These are phyloP conservation scores for Paecilomyces sp. DNA, from an alignment of 2,329 filamentous ascomycete species.

Conservation along the genomic window DNA sequence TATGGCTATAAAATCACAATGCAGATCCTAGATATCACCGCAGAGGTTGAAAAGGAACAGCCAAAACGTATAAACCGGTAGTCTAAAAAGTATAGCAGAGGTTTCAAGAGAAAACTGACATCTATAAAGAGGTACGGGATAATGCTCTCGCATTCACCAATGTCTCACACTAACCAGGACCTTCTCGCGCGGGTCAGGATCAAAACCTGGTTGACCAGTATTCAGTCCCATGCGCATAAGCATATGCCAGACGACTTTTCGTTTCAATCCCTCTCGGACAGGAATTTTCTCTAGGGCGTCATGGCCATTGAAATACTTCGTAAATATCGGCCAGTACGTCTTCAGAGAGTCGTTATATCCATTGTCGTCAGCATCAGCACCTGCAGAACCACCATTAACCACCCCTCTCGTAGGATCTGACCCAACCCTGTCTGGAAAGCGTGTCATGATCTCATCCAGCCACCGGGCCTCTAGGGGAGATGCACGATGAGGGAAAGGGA, in stretches of 20 bases:
- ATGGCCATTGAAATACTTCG: constrained; percentile 81
- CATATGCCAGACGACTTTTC: constrained; percentile 55
- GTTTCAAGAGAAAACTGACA: not conserved
- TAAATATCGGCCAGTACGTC: constrained; percentile 64
- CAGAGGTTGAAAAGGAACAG: not conserved
- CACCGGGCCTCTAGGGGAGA: constrained; percentile 71
- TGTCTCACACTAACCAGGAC: constrained; percentile 58
- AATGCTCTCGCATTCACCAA: constrained; percentile 48
- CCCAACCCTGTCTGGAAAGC: constrained; percentile 23
- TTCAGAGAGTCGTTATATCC: constrained; percentile 36
- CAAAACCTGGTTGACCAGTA: constrained; percentile 29
- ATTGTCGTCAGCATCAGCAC: constrained; percentile 17
- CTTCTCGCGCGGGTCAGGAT: constrained; percentile 27
- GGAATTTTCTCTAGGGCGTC: constrained; percentile 80
- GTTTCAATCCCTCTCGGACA: constrained; percentile 76
- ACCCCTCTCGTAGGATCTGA: not conserved
- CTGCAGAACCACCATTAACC: constrained; percentile 8
- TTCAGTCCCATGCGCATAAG: constrained; percentile 60
- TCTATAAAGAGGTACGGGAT: not conserved
- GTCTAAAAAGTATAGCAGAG: not conserved
- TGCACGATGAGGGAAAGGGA: constrained; percentile 71
- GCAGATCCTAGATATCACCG: not conserved
- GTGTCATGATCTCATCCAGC: constrained; percentile 42
- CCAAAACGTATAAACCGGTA: not conserved
- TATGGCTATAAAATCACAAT: not conserved